These are phyloP conservation scores for Podila minutissima DNA, from an alignment of 192 early-diverging fungal genomes.

Conservation along the genomic window DNA sequence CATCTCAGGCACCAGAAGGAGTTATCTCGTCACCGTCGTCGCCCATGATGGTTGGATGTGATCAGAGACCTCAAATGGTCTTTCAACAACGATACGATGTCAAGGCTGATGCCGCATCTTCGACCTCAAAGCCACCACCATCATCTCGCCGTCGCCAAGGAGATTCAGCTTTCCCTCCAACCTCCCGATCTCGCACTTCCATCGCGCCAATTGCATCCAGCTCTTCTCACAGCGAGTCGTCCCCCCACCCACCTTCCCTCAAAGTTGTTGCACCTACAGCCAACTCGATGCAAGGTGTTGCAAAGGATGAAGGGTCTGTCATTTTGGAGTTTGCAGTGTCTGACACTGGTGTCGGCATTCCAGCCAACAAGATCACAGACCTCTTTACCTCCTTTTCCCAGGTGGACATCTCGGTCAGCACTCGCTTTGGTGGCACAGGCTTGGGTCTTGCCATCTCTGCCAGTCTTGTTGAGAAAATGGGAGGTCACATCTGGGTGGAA, in stretches of 20 bases:
- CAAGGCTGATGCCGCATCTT: conserved; percentile 6
- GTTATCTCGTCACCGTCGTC: conserved; percentile 21
- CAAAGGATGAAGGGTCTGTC: conserved; percentile 41
- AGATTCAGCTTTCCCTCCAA: not conserved
- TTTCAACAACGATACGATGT: conserved; percentile 51
- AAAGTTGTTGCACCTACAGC: conserved; percentile 46
- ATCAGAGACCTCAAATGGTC: conserved; percentile 35
- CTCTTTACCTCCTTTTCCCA: conserved; percentile 74
- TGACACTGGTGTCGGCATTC: conserved; percentile 47
- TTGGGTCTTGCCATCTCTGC: conserved; percentile 74
- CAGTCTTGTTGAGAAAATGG: conserved; percentile 70
- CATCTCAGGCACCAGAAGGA: not conserved
- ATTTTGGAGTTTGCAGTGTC: conserved; percentile 49
- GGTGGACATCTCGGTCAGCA: conserved; percentile 66
- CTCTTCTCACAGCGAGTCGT: not conserved
- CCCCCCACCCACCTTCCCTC: conserved; percentile 19
- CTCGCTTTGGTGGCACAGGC: conserved; percentile 69
- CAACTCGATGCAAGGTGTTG: conserved; percentile 26
- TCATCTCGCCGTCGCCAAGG: conserved; percentile 26
- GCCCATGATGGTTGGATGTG: conserved; percentile 33
- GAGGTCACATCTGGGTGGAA: conserved; percentile 70
- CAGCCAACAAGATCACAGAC: conserved; percentile 50
- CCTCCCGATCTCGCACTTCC: not conserved
- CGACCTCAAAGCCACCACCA: conserved; percentile 13
- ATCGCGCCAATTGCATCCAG: conserved; percentile 7